Evolutionary conservation across 352 stramenopile genomes (phyloP).

Genomic region (Phytophthora citricola): DNA sequence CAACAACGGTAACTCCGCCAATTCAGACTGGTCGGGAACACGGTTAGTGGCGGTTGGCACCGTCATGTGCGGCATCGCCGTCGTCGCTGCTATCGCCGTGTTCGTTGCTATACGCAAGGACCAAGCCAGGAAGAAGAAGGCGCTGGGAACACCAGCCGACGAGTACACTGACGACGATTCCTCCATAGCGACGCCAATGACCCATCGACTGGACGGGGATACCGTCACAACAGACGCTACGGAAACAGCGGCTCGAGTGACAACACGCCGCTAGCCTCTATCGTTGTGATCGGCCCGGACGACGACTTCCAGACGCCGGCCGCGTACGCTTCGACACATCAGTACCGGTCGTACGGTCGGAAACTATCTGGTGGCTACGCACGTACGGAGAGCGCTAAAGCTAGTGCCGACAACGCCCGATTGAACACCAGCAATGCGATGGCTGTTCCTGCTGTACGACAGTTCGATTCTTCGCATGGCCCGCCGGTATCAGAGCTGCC

Average conservation of each 20-base stretch:
- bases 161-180: slow-evolving; percentile 29
- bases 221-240: slow-evolving; percentile 5
- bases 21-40: slow-evolving; percentile 28
- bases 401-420: neutral
- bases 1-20: slow-evolving; percentile 23
- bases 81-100: slow-evolving; percentile 42
- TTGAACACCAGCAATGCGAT: neutral
- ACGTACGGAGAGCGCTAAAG: slow-evolving; percentile 2
- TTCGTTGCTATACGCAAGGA: slow-evolving; percentile 45
- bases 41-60: slow-evolving; percentile 28
- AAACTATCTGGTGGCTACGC: neutral
- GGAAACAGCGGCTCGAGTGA: slow-evolving; percentile 10
- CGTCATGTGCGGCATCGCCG: slow-evolving; percentile 35
- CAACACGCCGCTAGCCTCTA: slow-evolving; percentile 20
- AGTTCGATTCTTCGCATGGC: slow-evolving; percentile 13
- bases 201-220: slow-evolving; percentile 12
- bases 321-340: slow-evolving; percentile 8
- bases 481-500: slow-evolving; percentile 10
- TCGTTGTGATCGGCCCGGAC: slow-evolving; percentile 32
- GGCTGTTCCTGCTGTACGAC: neutral
- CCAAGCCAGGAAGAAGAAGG: slow-evolving; percentile 27
- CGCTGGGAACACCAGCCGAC: slow-evolving; percentile 37
- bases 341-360: slow-evolving; percentile 13
- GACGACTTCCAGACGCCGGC: slow-evolving; percentile 22
- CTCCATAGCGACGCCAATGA: slow-evolving; percentile 23